phyloP scores from a whole-genome alignment of 768 basidiomycete species.

The Harrya chromipes region DNA sequence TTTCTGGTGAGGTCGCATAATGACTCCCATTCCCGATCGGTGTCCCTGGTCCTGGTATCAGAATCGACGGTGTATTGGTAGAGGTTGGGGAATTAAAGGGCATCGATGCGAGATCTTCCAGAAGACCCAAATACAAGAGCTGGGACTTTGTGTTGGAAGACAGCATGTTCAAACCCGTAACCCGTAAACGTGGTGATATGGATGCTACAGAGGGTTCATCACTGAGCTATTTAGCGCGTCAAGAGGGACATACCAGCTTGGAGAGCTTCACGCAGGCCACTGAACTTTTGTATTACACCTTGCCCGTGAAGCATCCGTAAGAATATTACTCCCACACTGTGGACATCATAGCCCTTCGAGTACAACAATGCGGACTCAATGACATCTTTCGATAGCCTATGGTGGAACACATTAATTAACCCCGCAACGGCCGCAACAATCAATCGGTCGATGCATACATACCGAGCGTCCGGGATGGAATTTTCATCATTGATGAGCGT shows the following conservation, averaged over 20 bases:
- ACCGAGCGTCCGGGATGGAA: conserved; percentile 31
- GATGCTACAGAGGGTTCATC: conserved; percentile 37
- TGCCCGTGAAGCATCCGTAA: conserved; percentile 85
- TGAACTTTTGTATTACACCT: conserved; percentile 55
- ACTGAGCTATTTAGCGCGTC: neutral
- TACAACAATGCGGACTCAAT: conserved; percentile 77
- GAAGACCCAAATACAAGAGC: conserved; percentile 53
- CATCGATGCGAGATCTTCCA: conserved; percentile 53
- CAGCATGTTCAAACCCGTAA: conserved; percentile 59
- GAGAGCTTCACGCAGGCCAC: conserved; percentile 56
- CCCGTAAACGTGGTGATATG: conserved; percentile 50
- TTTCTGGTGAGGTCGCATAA: conserved; percentile 56
- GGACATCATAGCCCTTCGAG: conserved; percentile 77
- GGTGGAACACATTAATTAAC: neutral
- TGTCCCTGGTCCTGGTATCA: conserved; percentile 38
- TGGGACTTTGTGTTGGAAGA: conserved; percentile 52
- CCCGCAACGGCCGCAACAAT: no score
- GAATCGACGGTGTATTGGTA: conserved; percentile 17
- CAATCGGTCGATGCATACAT: neutral
- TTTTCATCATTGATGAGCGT: conserved; percentile 15
- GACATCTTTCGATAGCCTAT: conserved; percentile 74
- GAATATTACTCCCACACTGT: conserved; percentile 74
- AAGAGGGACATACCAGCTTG: conserved; percentile 41
- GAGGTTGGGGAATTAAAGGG: conserved; percentile 27
- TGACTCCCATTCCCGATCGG: conserved; percentile 42